Evolutionary conservation across 2,329 filamentous ascomycete species (phyloP).

Genomic region (Ophiosphaerella narmari): DNA sequence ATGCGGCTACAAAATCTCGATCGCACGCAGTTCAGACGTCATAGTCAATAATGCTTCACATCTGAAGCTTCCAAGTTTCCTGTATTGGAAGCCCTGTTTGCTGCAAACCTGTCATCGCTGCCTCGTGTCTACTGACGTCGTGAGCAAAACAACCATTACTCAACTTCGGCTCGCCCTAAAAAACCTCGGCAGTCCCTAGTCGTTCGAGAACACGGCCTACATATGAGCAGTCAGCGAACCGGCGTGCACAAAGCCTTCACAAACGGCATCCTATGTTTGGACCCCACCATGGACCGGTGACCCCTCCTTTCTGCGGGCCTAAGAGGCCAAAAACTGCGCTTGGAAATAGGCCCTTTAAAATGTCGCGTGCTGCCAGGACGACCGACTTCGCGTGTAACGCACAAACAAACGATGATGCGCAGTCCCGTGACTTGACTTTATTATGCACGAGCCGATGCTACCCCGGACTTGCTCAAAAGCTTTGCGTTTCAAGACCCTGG

Average conservation of each 20-base stretch:
- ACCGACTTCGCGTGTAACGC: slow-evolving; percentile 38
- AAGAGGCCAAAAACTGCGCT: slow-evolving; percentile 39
- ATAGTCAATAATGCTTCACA: slow-evolving; percentile 31
- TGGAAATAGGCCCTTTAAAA: slow-evolving; percentile 26
- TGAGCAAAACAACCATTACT: slow-evolving; percentile 7
- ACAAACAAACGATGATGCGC: slow-evolving; percentile 40
- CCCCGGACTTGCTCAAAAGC: slow-evolving; percentile 32
- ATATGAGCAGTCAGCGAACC: slow-evolving; percentile 18
- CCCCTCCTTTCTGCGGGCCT: slow-evolving; percentile 40
- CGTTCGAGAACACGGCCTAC: slow-evolving; percentile 37
- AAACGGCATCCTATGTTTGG: slow-evolving; percentile 21
- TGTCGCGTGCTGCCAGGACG: slow-evolving; percentile 39
- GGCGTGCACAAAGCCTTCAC: slow-evolving; percentile 43
- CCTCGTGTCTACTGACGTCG: background rate
- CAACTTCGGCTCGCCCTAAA: slow-evolving; percentile 1
- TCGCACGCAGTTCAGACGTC: slow-evolving; percentile 36
- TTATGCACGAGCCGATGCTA: slow-evolving; percentile 24
- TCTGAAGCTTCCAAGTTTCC: slow-evolving; percentile 31
- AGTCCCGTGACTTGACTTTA: slow-evolving; percentile 43
- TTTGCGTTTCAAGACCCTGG: slow-evolving; percentile 38
- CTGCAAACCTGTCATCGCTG: slow-evolving; percentile 3
- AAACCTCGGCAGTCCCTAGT: slow-evolving; percentile 35
- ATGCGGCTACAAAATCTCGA: slow-evolving; percentile 33
- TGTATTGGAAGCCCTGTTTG: slow-evolving; percentile 6
- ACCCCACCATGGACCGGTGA: slow-evolving; percentile 42